phyloP scores from a whole-genome alignment of 805 yeast genomes.

The Priceomyces haplophilus region DNA sequence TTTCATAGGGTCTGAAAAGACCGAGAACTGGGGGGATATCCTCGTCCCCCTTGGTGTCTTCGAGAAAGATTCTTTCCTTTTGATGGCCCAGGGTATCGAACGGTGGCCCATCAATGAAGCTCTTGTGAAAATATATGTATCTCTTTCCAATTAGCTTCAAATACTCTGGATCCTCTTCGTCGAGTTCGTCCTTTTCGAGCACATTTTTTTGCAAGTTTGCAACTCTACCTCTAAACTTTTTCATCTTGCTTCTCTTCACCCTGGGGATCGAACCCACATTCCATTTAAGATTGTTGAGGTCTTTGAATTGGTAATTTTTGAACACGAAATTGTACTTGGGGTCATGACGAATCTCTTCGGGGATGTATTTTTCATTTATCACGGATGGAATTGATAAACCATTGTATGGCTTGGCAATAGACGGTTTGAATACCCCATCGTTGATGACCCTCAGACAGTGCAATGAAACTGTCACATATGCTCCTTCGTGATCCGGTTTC shows the following conservation, averaged over 20 bases:
- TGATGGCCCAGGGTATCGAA: slow-evolving; percentile 5
- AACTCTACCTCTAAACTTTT: slow-evolving; percentile 18
- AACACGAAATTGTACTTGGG: slow-evolving; percentile 5
- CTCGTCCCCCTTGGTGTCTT: slow-evolving; percentile 20
- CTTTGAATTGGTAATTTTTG: slow-evolving; percentile 27
- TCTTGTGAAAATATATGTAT: slow-evolving; percentile 37
- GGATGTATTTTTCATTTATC: slow-evolving; percentile 21
- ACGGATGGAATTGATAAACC: slow-evolving; percentile 24
- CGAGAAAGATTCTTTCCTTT: neutral
- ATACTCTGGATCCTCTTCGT: slow-evolving; percentile 11
- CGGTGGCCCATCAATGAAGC: slow-evolving; percentile 19
- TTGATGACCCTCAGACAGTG: slow-evolving; percentile 13
- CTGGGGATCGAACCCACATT: slow-evolving; percentile 47
- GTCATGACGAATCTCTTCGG: slow-evolving; percentile 13
- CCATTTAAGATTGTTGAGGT: slow-evolving; percentile 28
- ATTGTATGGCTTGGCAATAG: slow-evolving; percentile 15
- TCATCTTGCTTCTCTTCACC: slow-evolving; percentile 27
- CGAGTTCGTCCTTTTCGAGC: slow-evolving; percentile 6
- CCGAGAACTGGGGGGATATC: slow-evolving; percentile 31
- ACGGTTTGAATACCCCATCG: slow-evolving; percentile 8
- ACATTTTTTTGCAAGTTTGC: slow-evolving; percentile 7
- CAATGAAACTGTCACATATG: slow-evolving; percentile 23
- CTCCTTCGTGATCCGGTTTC: slow-evolving; percentile 26
- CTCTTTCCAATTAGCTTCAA: slow-evolving; percentile 31
- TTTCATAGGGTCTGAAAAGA: slow-evolving; percentile 41